Evolutionary conservation across 257 asterid species (phyloP), one percentile per base, ranked within the genome.

Genomic region (Capsicum chinense): DNA sequence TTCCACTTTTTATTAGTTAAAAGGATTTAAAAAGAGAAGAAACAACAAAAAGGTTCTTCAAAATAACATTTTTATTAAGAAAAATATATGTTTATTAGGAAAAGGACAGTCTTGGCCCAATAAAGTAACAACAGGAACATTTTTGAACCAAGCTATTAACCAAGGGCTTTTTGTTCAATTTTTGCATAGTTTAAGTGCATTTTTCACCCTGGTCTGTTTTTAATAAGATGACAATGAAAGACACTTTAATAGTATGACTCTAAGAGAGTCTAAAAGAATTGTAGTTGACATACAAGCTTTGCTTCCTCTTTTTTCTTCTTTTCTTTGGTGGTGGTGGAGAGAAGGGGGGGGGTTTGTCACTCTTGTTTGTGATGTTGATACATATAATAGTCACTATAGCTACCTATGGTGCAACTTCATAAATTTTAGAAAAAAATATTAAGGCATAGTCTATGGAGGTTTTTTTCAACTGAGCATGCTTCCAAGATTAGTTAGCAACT

Each of bases 351-450:
- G 1, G 33, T 68, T 37, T 39, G 7, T 42, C 79, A 16, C 33
- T 17, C 79, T 42, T 7, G 79, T 8, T 19, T 17, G 33, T 47
- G 37, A 44, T 9, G 9, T 17, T n/a, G 35, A 26, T 69, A 68
- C 26, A 37, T 8, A 68, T 68, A 50, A 37, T 16, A 69, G 79
- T 69, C 79, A 16, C 12, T 26, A 64, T 11, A 26, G 15, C 79
- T 69, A 69, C 78, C 33, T 39, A 17, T 69, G 74, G 6, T 67
- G 56, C 54, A 69, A 69, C 35, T 69, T 69, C 9, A 69, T 33
- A 9, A 69, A 69, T 2, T 42, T 69, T 2, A 9, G 54, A 16
- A 47, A 69, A 39, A 39, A 44, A 3, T 26, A 42, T 15, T 8
- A 42, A 42, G 14, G 15, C 48, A 69, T 39, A 69, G 26, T 69